A percentile compares a stretch with the other conserved stretches of the same genome.
These are phyloP conservation scores for Colletotrichum orchidophilum DNA, from an alignment of 2,329 filamentous ascomycete genomes.

Conservation along the genomic window DNA sequence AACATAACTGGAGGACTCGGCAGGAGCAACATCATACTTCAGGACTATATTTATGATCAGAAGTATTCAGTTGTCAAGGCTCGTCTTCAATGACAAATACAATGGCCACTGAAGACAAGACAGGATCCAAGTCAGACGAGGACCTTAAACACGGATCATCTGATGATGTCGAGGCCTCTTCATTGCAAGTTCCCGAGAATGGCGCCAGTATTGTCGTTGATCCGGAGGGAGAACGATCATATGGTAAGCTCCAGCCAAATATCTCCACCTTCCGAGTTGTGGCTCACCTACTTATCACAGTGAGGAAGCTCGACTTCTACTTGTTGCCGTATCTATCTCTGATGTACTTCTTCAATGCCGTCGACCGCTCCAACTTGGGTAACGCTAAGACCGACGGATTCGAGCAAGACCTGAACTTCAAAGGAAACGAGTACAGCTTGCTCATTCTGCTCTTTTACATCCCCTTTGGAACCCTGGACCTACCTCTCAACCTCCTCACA, in stretches of 20 bases:
- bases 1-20: not conserved
- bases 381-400: constrained; percentile 5
- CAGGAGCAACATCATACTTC: not conserved
- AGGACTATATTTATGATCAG: no score
- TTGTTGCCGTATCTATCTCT: not conserved
- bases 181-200: not conserved
- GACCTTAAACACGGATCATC: not conserved
- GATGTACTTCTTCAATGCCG: constrained; percentile 9
- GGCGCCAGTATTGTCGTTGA: not conserved
- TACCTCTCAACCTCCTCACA: not conserved
- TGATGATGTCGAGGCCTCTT: not conserved
- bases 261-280: not conserved
- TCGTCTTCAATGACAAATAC: not conserved
- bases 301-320: not conserved
- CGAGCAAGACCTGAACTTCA: constrained; percentile 1
- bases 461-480: not conserved
- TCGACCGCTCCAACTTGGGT: constrained; percentile 8
- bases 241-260: not conserved
- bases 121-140: not conserved
- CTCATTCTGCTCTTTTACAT: constrained; percentile 8
- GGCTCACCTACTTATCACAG: not conserved
- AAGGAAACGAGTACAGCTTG: constrained; percentile 1
- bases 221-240: not conserved
- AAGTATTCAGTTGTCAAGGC: no score
- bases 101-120: not conserved